Evolutionary conservation across 2,329 filamentous ascomycete species (phyloP), one percentile per base, ranked within the genome.

Genomic region (Neoarthrinium moseri): DNA sequence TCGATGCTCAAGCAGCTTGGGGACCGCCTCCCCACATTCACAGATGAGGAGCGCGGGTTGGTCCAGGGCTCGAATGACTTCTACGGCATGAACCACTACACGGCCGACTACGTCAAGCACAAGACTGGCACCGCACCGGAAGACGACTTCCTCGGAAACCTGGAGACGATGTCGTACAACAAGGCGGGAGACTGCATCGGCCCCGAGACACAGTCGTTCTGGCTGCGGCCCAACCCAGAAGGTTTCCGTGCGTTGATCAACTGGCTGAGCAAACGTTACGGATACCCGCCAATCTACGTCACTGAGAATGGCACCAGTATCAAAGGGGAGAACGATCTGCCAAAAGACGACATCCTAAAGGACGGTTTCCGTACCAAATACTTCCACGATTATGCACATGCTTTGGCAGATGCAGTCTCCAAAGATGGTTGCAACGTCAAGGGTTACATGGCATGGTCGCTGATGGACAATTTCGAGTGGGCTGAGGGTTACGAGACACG

Each of bases 41-140:
- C 86, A 0, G 67, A 77, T 0, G 86, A 89, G 54, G 89, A 95
- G 62, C 66, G 74, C 20, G 80, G 80, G 2, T 73, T 94, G n/a
- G 83, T 95, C 36, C 77, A 86, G 59, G 89, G 87, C n/a, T 89
- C 85, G 62, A 94, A 94, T 66, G 90, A 95, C 73, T 95, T 95
- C 69, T 95, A 95, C 67, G 90, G 89, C 65, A 92, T 92, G 88
- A 95, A 95, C 74, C 87, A 91, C 75, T 95, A 95, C 74, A 91
- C 88, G 41, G 86, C 89, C 61, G 89, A 94, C 75, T 95, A 88
- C 70, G 84, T 95, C 70, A 84, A 83, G 65, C 84, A 91, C 69
- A 81, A 82, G 60, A 75, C 78, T 6, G 78, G 76, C 6, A 70
- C 76, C 38, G 70, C 87, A 1, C 74, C 79, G 1, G 71, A 72